A percentile compares a stretch with the other conserved stretches of the same genome.
Evolutionary conservation across 169 alveolate genomes (phyloP).

Genomic region (Plasmodium sp.): DNA sequence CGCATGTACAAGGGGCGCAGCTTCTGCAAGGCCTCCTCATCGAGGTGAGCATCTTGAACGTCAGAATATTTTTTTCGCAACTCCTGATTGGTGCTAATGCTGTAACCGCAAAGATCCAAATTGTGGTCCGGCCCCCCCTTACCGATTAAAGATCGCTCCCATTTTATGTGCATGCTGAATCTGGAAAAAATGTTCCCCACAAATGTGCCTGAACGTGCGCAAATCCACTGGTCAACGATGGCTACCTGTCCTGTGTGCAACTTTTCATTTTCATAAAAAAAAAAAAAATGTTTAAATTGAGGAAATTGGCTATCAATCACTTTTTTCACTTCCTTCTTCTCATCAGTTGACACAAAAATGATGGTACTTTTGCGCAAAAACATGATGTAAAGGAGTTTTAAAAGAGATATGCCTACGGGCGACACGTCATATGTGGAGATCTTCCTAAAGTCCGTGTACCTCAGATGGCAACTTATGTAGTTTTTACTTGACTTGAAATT

Average conservation of each 20-base stretch:
- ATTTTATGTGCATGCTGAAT: conserved; percentile 52
- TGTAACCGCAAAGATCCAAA: conserved; percentile 58
- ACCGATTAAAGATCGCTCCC: conserved; percentile 62
- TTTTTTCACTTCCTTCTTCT: conserved; percentile 20
- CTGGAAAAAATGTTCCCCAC: conserved; percentile 59
- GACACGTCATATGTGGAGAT: conserved; percentile 33
- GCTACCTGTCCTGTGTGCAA: conserved; percentile 64
- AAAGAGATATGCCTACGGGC: conserved; percentile 7
- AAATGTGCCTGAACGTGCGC: conserved; percentile 2
- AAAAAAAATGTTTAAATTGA: conserved; percentile 29
- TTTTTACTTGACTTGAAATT: conserved; percentile 10
- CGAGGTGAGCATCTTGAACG: background rate
- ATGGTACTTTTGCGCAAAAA: background rate
- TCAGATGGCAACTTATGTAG: conserved; percentile 50
- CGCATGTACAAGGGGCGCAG: background rate
- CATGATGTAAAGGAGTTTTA: conserved; percentile 57
- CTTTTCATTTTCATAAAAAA: conserved; percentile 41
- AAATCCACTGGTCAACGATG: conserved; percentile 66
- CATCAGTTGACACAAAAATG: conserved; percentile 61
- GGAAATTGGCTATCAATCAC: conserved; percentile 9
- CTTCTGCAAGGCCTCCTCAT: conserved; percentile 1
- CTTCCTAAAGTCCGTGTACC: conserved; percentile 50
- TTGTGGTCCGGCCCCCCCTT: background rate
- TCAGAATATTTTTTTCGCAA: conserved; percentile 5
- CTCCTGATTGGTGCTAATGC: conserved; percentile 7